Evolutionary conservation across 2,329 filamentous ascomycete species (phyloP).

Genomic region (Aspergillus novoparasiticus): DNA sequence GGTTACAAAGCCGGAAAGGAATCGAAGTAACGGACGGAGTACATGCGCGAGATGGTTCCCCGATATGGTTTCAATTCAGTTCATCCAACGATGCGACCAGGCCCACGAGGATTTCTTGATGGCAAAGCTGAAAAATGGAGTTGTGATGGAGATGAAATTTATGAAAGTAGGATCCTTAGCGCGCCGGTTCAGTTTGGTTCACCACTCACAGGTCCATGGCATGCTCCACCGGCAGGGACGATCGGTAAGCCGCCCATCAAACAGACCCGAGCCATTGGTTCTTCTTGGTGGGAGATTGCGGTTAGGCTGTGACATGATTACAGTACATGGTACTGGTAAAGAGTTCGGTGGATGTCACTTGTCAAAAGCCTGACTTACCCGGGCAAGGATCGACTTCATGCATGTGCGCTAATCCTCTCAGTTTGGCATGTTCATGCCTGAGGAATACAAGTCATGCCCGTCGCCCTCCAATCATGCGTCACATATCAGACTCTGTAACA

Average conservation of each 20-base stretch:
- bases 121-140: slow-evolving; percentile 17
- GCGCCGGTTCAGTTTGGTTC: slow-evolving; percentile 18
- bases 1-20: background rate
- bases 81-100: background rate
- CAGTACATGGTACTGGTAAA: slow-evolving; percentile 1
- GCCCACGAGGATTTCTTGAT: background rate
- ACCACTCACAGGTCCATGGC: slow-evolving; percentile 11
- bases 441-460: background rate
- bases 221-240: slow-evolving; percentile 17
- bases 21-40: background rate
- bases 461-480: background rate
- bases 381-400: slow-evolving; percentile 1
- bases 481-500: background rate
- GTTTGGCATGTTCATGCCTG: background rate
- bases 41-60: background rate
- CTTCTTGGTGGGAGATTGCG: slow-evolving; percentile 7
- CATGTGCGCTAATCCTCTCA: background rate
- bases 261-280: slow-evolving; percentile 18
- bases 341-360: slow-evolving; percentile 2
- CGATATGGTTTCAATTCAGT: background rate
- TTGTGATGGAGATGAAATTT: slow-evolving; percentile 5
- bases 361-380: background rate
- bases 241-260: slow-evolving; percentile 20
- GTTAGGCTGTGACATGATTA: background rate
- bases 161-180: slow-evolving; percentile 2